Conservation (phyloP, 352 stramenopile genomes). For the Phytophthora ohioensis region DNA sequence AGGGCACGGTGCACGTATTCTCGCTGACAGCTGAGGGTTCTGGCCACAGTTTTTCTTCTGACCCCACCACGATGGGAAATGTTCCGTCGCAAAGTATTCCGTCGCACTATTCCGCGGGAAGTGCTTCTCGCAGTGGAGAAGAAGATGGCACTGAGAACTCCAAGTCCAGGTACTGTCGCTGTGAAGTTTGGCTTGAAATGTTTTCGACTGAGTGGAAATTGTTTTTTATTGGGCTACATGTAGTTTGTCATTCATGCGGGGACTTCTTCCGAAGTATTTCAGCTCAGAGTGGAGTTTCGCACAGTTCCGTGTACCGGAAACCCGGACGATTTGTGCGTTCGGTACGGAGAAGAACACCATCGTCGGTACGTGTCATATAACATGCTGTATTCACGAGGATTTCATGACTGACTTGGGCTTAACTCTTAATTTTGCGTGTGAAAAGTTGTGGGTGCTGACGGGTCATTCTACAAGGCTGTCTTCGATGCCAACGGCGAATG, state of each 20-base stretch:
- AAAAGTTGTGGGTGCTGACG: conserved; percentile 85
- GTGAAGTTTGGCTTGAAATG: not conserved
- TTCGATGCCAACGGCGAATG: conserved; percentile 90
- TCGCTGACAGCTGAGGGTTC: conserved; percentile 80
- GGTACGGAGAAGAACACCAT: conserved; percentile 94
- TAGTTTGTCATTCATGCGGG: conserved; percentile 92
- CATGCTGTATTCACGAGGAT: not conserved
- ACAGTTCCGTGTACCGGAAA: conserved; percentile 93
- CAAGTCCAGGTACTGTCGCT: conserved; percentile 74
- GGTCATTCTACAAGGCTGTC: conserved; percentile 91
- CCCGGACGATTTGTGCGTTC: conserved; percentile 93
- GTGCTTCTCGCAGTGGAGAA: conserved; percentile 58
- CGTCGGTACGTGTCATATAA: conserved; percentile 61
- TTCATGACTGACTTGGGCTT: not conserved
- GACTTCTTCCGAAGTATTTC: conserved; percentile 94
- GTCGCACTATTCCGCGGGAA: conserved; percentile 55
- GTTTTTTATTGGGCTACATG: not conserved
- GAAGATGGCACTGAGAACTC: conserved; percentile 90
- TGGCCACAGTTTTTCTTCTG: conserved; percentile 63
- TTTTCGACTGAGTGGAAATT: not conserved
- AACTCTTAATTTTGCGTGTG: conserved; percentile 13
- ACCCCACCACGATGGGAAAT: conserved; percentile 64
- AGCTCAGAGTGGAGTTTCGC: conserved; percentile 95
- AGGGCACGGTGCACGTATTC: conserved; percentile 98
- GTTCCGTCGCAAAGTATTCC: conserved; percentile 51